These are phyloP conservation scores for Leucosporidium scottii DNA, from an alignment of 768 basidiomycete species.

Conservation along the genomic window DNA sequence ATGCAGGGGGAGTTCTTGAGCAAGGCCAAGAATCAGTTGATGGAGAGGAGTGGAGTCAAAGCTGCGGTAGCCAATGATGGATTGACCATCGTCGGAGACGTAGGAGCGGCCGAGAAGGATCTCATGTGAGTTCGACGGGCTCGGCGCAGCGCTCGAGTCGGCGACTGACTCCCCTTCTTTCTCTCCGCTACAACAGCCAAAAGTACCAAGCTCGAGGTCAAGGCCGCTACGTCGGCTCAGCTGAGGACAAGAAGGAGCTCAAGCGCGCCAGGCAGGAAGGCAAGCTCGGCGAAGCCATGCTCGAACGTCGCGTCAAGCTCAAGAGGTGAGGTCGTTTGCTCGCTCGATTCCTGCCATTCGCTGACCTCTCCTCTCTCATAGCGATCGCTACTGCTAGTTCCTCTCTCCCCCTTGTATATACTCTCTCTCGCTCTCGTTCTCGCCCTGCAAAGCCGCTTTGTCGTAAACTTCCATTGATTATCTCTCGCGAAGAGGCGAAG, in stretches of 20 bases:
- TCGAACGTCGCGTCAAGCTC: conserved; percentile 72
- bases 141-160: not conserved
- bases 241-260: conserved; percentile 68
- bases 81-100: conserved; percentile 61
- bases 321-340: conserved; percentile 44
- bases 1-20: conserved; percentile 82
- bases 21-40: conserved; percentile 65
- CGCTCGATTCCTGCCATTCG: too few relatives aligned
- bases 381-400: not conserved
- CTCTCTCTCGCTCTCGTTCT: not conserved
- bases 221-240: conserved; percentile 62
- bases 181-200: conserved; percentile 46
- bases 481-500: too few relatives aligned
- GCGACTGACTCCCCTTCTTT: not conserved
- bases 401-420: not conserved
- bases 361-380: not conserved
- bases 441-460: not conserved
- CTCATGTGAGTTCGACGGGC: conserved; percentile 31
- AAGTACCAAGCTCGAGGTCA: conserved; percentile 80
- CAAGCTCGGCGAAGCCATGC: conserved; percentile 57
- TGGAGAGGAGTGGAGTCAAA: conserved; percentile 59
- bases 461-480: not conserved
- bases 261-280: conserved; percentile 52
- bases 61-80: conserved; percentile 36
- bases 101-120: conserved; percentile 57